Conservation (phyloP, 2,329 filamentous ascomycete genomes). For the Bipolaris cookei region DNA sequence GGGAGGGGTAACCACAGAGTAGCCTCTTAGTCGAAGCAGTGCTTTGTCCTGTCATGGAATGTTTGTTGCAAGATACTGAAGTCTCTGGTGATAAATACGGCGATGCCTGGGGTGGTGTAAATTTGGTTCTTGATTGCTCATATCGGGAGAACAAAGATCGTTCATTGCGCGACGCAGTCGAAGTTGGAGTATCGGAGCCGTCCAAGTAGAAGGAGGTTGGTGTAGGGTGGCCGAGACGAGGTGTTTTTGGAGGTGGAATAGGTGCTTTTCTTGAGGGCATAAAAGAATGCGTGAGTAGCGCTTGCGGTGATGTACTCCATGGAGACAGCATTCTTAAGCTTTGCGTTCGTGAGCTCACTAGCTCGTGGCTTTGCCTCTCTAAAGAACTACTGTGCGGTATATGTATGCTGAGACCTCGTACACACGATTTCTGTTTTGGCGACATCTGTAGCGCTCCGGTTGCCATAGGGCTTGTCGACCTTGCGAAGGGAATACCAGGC, state of each 20-base stretch:
- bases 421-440: conserved; percentile 25
- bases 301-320: conserved; percentile 30
- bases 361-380: conserved; percentile 7
- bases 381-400: conserved; percentile 26
- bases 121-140: not conserved
- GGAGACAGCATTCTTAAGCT: conserved; percentile 38
- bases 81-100: not conserved
- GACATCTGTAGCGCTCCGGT: conserved; percentile 21
- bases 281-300: conserved; percentile 27
- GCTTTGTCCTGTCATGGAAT: not conserved
- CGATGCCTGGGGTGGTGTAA: conserved; percentile 1
- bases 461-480: conserved; percentile 28
- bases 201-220: conserved; percentile 14
- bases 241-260: conserved; percentile 21
- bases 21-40: not conserved
- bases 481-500: conserved; percentile 28
- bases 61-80: not conserved
- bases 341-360: conserved; percentile 36
- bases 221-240: conserved; percentile 16
- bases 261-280: conserved; percentile 20
- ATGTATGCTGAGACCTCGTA: conserved; percentile 30
- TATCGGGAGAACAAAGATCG: conserved; percentile 18
- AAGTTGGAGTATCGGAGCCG: conserved; percentile 10
- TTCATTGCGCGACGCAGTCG: conserved; percentile 10
- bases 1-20: not conserved